Evolutionary conservation across 2,329 filamentous ascomycete genomes (phyloP), one percentile per base, ranked within the genome.

Genomic region (Monilinia vaccinii-corymbosi): DNA sequence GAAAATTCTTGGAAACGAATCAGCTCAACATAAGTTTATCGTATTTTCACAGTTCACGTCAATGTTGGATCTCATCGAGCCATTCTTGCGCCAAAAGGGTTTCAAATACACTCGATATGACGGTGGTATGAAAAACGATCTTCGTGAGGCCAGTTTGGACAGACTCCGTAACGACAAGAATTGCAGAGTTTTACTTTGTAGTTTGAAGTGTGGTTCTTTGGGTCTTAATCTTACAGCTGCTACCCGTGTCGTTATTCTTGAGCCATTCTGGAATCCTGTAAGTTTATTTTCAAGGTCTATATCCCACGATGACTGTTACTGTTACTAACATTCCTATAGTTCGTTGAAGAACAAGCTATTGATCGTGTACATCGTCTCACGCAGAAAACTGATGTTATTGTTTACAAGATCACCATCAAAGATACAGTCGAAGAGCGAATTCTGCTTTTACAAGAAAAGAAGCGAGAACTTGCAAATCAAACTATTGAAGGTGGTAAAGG

Each of bases 31-130:
- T 80, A 99, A 99, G 72, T 96, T 96, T 71, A 99, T 99, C 69
- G 91, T 99, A 64, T 99, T 99, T 75, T 96, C 91, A 1, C 91
- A 97, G 69, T 99, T 99, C 75, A 99, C 94, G 0, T 94, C 91
- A 0, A 99, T 99, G 94, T 84, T 99, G 49, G 89, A 97, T 75
- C 85, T 97, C 32, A 86, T 99, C 64, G 91, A 97, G 72, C 94
- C 94, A 2, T 97, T 97, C 74, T 79, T 99, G 62, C 80, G 81
- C 49, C 81, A 84, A 52, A 85, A 87, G 16, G 83, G 85, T 16
- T 87, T 96, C 73, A 81, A 81, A 62, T 96, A 88, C 71, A 89
- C 89, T 18, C 88, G 94, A 58, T 99, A 99, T 74, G 94, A 99
- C 71, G 94, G 94, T 60, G 84, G 85, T 68, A 99, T 99, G 94